Evolutionary conservation across 345 rosid genomes (phyloP).

Genomic region (Eucalyptus camaldulensis): DNA sequence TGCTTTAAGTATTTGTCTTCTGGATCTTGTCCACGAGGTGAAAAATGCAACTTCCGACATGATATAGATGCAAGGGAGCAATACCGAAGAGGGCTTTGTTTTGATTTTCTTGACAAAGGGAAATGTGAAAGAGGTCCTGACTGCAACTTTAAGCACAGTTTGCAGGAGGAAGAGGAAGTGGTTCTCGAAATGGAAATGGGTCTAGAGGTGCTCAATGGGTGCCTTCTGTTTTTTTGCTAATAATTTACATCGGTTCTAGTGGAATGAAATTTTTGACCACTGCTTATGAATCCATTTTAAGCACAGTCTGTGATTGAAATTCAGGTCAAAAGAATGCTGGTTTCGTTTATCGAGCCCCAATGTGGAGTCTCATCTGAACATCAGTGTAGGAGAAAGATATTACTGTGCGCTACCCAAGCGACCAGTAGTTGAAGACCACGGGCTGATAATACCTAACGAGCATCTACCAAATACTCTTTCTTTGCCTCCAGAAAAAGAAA

Average conservation of each 20-base stretch:
- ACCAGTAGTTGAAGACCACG: conserved; percentile 67
- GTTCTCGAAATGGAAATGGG: conserved; percentile 27
- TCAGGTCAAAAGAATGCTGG: conserved; percentile 82
- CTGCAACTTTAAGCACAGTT: conserved; percentile 79
- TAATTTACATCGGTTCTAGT: background rate
- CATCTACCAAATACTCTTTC: conserved; percentile 65
- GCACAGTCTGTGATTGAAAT: background rate
- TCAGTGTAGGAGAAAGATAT: conserved; percentile 64
- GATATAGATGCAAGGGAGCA: conserved; percentile 78
- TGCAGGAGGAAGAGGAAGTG: conserved; percentile 43
- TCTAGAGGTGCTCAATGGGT: conserved; percentile 19
- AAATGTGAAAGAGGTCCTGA: conserved; percentile 91
- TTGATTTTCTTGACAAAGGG: conserved; percentile 86
- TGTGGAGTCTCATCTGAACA: conserved; percentile 64
- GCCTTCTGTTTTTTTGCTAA: background rate
- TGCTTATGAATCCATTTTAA: background rate
- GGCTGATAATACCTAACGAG: conserved; percentile 57
- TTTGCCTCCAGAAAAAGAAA: conserved; percentile 40
- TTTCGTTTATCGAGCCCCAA: conserved; percentile 78
- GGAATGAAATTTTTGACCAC: background rate
- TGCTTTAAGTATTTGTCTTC: conserved; percentile 83
- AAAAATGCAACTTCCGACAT: conserved; percentile 69
- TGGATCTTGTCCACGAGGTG: conserved; percentile 75
- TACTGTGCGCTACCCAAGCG: conserved; percentile 86
- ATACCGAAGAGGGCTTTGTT: conserved; percentile 76